A percentile compares a stretch with the other conserved stretches of the same genome.
Evolutionary conservation across 2,329 filamentous ascomycete species (phyloP).

Genomic region (Hypoxylon sp.): DNA sequence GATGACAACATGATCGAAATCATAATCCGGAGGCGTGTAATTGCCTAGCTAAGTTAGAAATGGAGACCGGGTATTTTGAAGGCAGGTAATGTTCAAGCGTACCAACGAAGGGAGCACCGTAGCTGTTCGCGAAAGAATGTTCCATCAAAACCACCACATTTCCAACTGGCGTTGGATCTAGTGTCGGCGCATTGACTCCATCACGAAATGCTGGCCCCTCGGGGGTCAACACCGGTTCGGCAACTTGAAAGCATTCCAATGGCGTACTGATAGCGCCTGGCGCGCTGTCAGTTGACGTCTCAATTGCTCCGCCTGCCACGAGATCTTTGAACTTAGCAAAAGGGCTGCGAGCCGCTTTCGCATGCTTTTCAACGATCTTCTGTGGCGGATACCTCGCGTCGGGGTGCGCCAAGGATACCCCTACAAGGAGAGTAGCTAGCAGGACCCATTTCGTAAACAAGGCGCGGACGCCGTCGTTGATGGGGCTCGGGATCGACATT

Average conservation of each 20-base stretch:
- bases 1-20: slow-evolving; percentile 80
- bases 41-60: slow-evolving; percentile 57
- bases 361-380: slow-evolving; percentile 14
- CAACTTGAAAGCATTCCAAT: slow-evolving; percentile 76
- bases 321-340: slow-evolving; percentile 44
- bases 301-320: slow-evolving; percentile 21
- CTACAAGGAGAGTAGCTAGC: slow-evolving; percentile 31
- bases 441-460: slow-evolving; percentile 24
- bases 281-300: slow-evolving; percentile 26
- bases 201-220: slow-evolving; percentile 56
- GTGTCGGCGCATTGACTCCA: slow-evolving; percentile 49
- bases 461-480: slow-evolving; percentile 14
- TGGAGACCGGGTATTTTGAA: slow-evolving; percentile 16
- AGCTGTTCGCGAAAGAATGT: slow-evolving; percentile 78
- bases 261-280: slow-evolving; percentile 33
- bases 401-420: slow-evolving; percentile 37
- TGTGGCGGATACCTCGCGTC: slow-evolving; percentile 31
- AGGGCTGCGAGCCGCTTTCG: slow-evolving; percentile 39
- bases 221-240: slow-evolving; percentile 72
- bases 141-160: slow-evolving; percentile 74
- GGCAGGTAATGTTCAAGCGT: slow-evolving; percentile 49
- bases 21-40: slow-evolving; percentile 75
- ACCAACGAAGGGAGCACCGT: slow-evolving; percentile 80
- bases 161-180: slow-evolving; percentile 39
- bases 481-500: slow-evolving; percentile 22